Conservation (phyloP, 495 filamentous ascomycete genomes). For the Cercophora scortea region DNA sequence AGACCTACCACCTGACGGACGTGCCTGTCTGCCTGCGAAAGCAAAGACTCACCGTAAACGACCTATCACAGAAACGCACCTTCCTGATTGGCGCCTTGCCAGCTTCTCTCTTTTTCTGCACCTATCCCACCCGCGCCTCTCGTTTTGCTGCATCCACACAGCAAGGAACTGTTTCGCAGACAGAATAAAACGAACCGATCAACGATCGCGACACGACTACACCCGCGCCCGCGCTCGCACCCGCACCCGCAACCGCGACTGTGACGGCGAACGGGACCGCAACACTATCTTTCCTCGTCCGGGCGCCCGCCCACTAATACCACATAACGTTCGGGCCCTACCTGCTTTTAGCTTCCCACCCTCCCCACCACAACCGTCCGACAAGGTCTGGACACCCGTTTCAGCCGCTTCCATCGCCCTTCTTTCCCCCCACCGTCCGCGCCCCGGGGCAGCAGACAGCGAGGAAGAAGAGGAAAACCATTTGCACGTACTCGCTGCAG, state of each 20-base stretch:
- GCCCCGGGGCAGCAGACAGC: background rate
- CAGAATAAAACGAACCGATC: background rate
- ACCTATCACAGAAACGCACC: background rate
- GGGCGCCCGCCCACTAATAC: too few relatives aligned
- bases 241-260: too few relatives aligned
- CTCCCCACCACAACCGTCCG: conserved; percentile 9
- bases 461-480: background rate
- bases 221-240: too few relatives aligned
- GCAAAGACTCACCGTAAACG: conserved; percentile 5
- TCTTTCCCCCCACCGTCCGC: background rate
- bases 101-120: conserved; percentile 7
- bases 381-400: background rate
- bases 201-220: too few relatives aligned
- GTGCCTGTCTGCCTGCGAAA: background rate
- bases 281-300: too few relatives aligned
- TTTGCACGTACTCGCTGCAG: background rate
- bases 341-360: background rate
- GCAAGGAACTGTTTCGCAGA: background rate
- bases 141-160: conserved; percentile 2
- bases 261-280: too few relatives aligned
- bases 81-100: conserved; percentile 5
- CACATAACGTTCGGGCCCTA: too few relatives aligned
- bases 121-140: background rate
- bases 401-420: background rate
- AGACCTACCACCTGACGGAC: too few relatives aligned